phyloP scores from a whole-genome alignment of 257 asterid genomes.

The Primulina eburnea region DNA sequence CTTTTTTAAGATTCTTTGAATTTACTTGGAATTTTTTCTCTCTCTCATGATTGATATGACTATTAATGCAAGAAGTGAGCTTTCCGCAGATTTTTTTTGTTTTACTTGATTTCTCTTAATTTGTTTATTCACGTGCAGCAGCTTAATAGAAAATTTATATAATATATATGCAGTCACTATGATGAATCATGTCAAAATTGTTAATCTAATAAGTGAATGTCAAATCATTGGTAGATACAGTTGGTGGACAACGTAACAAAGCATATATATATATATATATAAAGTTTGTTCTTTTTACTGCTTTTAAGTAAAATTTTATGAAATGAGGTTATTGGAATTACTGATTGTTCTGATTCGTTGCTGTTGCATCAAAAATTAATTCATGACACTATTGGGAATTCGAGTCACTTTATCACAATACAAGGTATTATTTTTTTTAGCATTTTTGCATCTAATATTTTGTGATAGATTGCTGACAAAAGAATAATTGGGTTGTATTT shows the following conservation, averaged over 20 bases:
- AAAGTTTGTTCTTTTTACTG: too few relatives aligned
- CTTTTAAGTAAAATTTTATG: background rate
- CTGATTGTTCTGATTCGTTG: background rate
- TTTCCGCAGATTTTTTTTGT: background rate
- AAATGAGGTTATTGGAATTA: background rate
- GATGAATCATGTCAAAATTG: too few relatives aligned
- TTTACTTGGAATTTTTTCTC: too few relatives aligned
- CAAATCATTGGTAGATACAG: too few relatives aligned
- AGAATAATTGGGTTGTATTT: background rate
- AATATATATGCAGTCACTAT: too few relatives aligned
- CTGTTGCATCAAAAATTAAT: background rate
- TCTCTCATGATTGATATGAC: background rate
- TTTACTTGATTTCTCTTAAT: background rate
- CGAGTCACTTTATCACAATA: conserved; percentile 5
- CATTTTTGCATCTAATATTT: background rate
- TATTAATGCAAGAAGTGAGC: background rate
- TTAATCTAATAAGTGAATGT: too few relatives aligned
- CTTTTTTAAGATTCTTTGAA: background rate
- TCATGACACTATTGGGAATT: background rate
- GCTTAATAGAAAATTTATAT: background rate
- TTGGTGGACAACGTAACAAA: too few relatives aligned
- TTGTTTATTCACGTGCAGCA: background rate
- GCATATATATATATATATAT: too few relatives aligned
- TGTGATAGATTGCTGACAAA: background rate
- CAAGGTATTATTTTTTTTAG: too few relatives aligned